Evolutionary conservation across 1,139 yeast species (phyloP).

Genomic region (Wickerhamiella infanticola): DNA sequence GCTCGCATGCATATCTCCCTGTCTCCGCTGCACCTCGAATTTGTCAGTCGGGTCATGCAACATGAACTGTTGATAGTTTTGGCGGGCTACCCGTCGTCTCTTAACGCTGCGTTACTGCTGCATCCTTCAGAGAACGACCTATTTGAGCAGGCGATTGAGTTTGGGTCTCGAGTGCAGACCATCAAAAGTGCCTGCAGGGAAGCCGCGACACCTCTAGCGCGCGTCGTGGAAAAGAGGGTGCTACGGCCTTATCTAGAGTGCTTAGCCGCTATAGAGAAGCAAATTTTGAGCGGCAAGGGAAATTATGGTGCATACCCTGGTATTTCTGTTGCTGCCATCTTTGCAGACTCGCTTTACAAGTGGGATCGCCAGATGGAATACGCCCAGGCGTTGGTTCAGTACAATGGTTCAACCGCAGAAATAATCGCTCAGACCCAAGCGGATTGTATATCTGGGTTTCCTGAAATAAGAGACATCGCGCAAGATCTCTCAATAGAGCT

Average conservation of each 20-base stretch:
- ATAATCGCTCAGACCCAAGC: not conserved
- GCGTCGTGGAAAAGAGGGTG: not conserved
- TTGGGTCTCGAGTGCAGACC: not conserved
- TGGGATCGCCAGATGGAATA: constrained; percentile 1
- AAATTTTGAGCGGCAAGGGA: not conserved
- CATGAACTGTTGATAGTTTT: constrained; percentile 1
- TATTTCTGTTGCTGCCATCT: not conserved
- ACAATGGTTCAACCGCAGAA: not conserved
- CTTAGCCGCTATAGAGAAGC: not conserved
- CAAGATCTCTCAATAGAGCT: not conserved
- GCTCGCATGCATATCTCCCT: too few relatives aligned
- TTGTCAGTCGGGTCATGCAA: not conserved
- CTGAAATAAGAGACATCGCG: not conserved
- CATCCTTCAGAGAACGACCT: not conserved
- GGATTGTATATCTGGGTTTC: not conserved
- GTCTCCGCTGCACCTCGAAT: too few relatives aligned
- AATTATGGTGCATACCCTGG: not conserved
- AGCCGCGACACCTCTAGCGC: not conserved
- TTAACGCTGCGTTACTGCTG: not conserved
- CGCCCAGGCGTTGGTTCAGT: not conserved
- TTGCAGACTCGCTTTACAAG: not conserved
- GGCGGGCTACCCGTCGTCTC: constrained; percentile 1
- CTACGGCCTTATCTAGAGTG: not conserved
- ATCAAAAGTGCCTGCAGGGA: not conserved
- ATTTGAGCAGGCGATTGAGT: not conserved